Conservation (phyloP, 164 flowering plant genomes). For the Berberis vulgaris region DNA sequence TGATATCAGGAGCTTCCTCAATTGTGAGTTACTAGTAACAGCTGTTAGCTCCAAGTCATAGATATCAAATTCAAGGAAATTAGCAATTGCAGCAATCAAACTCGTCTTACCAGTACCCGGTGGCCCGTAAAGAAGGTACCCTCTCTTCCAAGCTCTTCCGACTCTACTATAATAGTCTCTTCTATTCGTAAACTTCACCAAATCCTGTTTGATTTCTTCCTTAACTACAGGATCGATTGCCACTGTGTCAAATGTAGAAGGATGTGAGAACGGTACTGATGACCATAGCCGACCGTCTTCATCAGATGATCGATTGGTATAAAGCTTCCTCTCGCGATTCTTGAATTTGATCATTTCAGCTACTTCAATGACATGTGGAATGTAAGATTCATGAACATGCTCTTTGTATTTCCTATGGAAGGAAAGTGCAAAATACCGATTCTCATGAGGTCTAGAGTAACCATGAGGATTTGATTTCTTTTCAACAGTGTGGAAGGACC, state of each 20-base stretch:
- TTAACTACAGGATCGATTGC: constrained; percentile 18
- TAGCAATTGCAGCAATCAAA: constrained; percentile 30
- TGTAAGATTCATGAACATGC: constrained; percentile 11
- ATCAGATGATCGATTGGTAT: constrained; percentile 13
- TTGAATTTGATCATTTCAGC: constrained; percentile 18
- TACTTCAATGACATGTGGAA: constrained; percentile 19
- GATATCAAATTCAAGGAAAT: constrained; percentile 28
- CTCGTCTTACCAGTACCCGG: constrained; percentile 31
- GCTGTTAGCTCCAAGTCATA: constrained; percentile 28
- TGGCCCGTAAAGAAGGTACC: constrained; percentile 29
- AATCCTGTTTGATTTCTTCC: constrained; percentile 19
- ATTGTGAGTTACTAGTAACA: constrained; percentile 22
- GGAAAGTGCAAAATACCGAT: constrained; percentile 13
- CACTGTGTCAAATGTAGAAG: constrained; percentile 20
- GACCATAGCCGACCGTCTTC: constrained; percentile 18
- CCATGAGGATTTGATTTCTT: constrained; percentile 11
- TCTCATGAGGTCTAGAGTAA: constrained; percentile 9
- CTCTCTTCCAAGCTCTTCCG: constrained; percentile 31
- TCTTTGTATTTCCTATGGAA: constrained; percentile 16
- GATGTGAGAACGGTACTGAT: constrained; percentile 18
- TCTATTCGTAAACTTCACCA: constrained; percentile 17
- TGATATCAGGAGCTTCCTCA: constrained; percentile 20
- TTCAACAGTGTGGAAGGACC: constrained; percentile 15
- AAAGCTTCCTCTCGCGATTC: constrained; percentile 23
- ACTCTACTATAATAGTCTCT: constrained; percentile 20